A percentile compares a stretch with the other conserved stretches of the same genome.
These are phyloP conservation scores for Colletotrichum sp. DNA, from an alignment of 2,329 filamentous ascomycete species.

Conservation along the genomic window DNA sequence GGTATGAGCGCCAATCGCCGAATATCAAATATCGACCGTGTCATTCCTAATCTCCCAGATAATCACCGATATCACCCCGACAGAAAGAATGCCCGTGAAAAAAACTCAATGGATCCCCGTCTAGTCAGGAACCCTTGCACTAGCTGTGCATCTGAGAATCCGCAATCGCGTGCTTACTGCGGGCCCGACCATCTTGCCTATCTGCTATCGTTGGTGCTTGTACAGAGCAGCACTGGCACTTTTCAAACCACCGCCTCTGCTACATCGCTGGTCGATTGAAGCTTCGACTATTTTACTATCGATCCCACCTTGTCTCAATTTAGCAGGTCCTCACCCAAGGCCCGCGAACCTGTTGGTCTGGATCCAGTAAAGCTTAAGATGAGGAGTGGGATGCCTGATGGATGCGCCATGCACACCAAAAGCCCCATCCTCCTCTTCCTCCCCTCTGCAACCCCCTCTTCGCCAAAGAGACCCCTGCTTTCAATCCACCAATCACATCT, in stretches of 20 bases:
- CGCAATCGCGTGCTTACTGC: slow-evolving; percentile 17
- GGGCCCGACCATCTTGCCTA: not conserved
- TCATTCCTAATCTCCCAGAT: slow-evolving; percentile 7
- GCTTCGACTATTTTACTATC: not conserved
- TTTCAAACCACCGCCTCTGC: not conserved
- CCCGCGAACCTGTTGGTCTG: not conserved
- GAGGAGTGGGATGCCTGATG: not conserved
- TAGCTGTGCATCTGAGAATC: not conserved
- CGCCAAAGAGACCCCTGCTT: not conserved
- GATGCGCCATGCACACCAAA: not conserved
- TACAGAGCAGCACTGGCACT: not conserved
- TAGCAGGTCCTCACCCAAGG: slow-evolving; percentile 1
- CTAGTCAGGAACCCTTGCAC: slow-evolving; percentile 4
- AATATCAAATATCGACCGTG: not conserved
- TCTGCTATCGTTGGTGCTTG: not conserved
- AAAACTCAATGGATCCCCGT: slow-evolving; percentile 7
- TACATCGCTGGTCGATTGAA: not conserved
- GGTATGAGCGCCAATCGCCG: not conserved
- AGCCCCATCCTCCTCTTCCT: not conserved
- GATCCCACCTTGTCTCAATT: not conserved
- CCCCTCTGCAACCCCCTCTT: not conserved
- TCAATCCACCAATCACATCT: slow-evolving; percentile 1
- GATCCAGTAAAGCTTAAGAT: slow-evolving; percentile 5
- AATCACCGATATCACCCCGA: slow-evolving; percentile 11
- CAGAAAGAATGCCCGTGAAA: not conserved